A percentile compares a stretch with the other conserved stretches of the same genome.
phyloP scores from a whole-genome alignment of 306 rosid genomes.

The Hippophae tibetana region DNA sequence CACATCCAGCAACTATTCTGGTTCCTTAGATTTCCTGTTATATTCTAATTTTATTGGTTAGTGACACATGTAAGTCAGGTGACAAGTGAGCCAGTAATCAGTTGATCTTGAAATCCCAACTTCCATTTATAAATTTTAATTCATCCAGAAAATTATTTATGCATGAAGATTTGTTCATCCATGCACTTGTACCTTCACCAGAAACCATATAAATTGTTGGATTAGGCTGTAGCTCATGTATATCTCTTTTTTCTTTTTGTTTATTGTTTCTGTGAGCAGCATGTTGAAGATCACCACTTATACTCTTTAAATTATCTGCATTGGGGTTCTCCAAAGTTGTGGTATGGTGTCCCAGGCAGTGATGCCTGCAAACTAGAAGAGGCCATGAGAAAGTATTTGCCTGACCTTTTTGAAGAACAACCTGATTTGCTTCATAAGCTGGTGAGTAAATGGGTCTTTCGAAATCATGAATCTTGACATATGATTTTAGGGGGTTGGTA shows the following conservation, averaged over 20 bases:
- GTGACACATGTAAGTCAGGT: too few relatives aligned
- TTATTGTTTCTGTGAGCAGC: slow-evolving; percentile 42
- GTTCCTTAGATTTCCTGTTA: too few relatives aligned
- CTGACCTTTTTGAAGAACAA: slow-evolving; percentile 81
- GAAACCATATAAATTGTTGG: background rate
- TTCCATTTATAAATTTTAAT: too few relatives aligned
- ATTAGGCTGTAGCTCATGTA: background rate
- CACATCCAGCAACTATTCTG: too few relatives aligned
- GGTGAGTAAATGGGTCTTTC: slow-evolving; percentile 29
- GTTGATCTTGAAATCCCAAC: too few relatives aligned
- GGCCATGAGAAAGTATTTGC: slow-evolving; percentile 76
- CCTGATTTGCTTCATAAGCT: slow-evolving; percentile 91
- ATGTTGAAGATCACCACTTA: slow-evolving; percentile 96
- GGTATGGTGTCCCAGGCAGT: slow-evolving; percentile 93
- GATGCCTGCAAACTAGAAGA: slow-evolving; percentile 61
- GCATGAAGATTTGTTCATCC: too few relatives aligned
- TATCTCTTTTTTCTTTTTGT: slow-evolving; percentile 8
- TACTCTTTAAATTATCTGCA: slow-evolving; percentile 88
- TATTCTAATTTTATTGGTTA: too few relatives aligned
- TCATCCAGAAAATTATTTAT: too few relatives aligned
- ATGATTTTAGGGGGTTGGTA: background rate
- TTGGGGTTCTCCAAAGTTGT: slow-evolving; percentile 87
- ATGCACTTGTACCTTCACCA: too few relatives aligned
- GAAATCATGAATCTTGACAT: background rate
- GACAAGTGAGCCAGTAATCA: too few relatives aligned